Conservation (phyloP, 2,329 filamentous ascomycete species). For the Metarhizium anisopliae region DNA sequence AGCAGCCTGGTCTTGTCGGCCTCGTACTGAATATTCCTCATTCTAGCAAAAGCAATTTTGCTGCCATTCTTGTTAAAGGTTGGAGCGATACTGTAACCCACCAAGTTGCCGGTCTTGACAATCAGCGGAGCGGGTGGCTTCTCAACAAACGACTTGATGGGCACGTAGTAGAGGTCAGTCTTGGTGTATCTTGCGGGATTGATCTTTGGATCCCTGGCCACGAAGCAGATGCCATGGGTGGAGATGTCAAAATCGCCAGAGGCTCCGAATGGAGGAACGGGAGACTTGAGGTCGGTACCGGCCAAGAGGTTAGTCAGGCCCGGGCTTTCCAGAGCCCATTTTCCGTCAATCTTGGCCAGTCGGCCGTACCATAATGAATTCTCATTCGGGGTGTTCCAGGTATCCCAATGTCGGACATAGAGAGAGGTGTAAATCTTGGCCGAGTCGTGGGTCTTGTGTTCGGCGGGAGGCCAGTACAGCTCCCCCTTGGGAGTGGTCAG, state of each 20-base stretch:
- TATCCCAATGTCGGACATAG: slow-evolving; percentile 78
- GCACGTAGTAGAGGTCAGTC: slow-evolving; percentile 68
- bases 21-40: slow-evolving; percentile 71
- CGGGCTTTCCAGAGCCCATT: slow-evolving; percentile 32
- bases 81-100: slow-evolving; percentile 57
- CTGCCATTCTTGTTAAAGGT: slow-evolving; percentile 67
- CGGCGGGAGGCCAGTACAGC: slow-evolving; percentile 56
- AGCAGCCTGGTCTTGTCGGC: slow-evolving; percentile 61
- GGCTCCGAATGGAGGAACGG: slow-evolving; percentile 71
- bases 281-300: slow-evolving; percentile 51
- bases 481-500: slow-evolving; percentile 59
- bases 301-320: slow-evolving; percentile 56
- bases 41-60: slow-evolving; percentile 67
- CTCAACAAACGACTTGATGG: slow-evolving; percentile 52
- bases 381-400: slow-evolving; percentile 59
- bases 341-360: slow-evolving; percentile 35
- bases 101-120: slow-evolving; percentile 44
- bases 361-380: slow-evolving; percentile 67
- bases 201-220: slow-evolving; percentile 64
- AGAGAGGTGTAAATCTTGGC: slow-evolving; percentile 66
- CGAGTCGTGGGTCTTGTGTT: slow-evolving; percentile 49
- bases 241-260: slow-evolving; percentile 72
- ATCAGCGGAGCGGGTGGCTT: slow-evolving; percentile 41
- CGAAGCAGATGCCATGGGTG: slow-evolving; percentile 56
- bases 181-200: slow-evolving; percentile 71